Percentiles rank a stretch among this genome's conserved stretches.
These are phyloP conservation scores for Verbena officinalis DNA, from an alignment of 257 asterid species.

Conservation along the genomic window DNA sequence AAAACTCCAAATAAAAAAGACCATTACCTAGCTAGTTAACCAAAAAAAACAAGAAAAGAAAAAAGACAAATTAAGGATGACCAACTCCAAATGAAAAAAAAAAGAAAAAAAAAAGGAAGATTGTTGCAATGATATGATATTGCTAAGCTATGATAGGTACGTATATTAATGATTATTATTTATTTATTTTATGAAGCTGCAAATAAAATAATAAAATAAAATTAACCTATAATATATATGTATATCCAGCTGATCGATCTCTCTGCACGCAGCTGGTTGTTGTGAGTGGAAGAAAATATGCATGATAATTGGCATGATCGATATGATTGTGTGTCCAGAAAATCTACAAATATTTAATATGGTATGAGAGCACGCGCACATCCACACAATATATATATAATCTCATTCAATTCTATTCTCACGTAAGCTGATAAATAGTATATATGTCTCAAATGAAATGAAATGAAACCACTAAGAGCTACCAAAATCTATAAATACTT, in stretches of 20 bases:
- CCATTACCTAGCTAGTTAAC: no score
- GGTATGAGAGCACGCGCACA: slow-evolving; percentile 57
- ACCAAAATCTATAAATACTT: neutral
- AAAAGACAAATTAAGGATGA: no score
- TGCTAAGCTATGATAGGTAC: slow-evolving; percentile 26
- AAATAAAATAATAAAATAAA: slow-evolving; percentile 22
- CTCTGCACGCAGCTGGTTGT: no score
- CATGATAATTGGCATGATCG: slow-evolving; percentile 40
- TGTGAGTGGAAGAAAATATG: slow-evolving; percentile 53
- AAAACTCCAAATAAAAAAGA: no score
- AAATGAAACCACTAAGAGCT: neutral
- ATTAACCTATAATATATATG: slow-evolving; percentile 52
- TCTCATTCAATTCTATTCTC: slow-evolving; percentile 34
- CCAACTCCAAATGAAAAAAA: no score
- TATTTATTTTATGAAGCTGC: neutral
- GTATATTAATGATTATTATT: slow-evolving; percentile 26
- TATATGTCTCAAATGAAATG: no score
- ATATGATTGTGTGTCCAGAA: slow-evolving; percentile 45
- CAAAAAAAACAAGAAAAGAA: no score
- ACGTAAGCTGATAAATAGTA: no score
- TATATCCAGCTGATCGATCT: no score
- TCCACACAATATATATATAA: slow-evolving; percentile 41
- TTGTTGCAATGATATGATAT: slow-evolving; percentile 36
- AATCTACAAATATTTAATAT: slow-evolving; percentile 29
- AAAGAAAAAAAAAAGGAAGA: no score